Evolutionary conservation across 208 protist genomes (phyloP), one percentile per base, ranked within the genome.

Genomic region (Crithidia fasciculata): DNA sequence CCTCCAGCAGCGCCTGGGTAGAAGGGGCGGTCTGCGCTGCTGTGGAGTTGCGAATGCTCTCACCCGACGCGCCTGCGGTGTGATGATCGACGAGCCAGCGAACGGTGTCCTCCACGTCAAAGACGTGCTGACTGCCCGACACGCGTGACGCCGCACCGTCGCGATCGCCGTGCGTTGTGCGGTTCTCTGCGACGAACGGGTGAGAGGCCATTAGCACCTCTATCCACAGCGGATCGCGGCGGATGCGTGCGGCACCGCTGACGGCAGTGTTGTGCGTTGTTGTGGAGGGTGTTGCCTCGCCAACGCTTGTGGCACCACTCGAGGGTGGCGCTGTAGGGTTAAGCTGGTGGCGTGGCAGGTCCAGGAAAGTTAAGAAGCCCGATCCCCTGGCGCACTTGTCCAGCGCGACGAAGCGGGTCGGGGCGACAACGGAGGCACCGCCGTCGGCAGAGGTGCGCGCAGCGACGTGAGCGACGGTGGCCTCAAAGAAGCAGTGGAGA

Each of bases 401-500:
- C 16, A 98, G 81, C 44, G 95, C 95, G 5, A 96, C 44, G 74
- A 98, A 98, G 53, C 37, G 56, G 16, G 68, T 78, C 40, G 63
- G 47, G 3, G 56, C 53, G 28, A 28, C 28, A 7, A 65, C 15
- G 10, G 43, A 47, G 52, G 65, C 63, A 2, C 45, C n/a, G 9
- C 62, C 52, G 68, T 52, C 9, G n/a, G 7, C 37, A 37, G 36
- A 16, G 37, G 43, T 28, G 15, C 43, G 44, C 18, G 53, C 37
- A 4, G 50, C 43, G 18, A 44, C 39, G 72, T 92, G 86, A 2
- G 61, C 57, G 8, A 98, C 89, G 13, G 72, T 72, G 12, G 93
- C 93, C 28, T 89, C 74, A 69, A 98, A 98, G 69, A 85, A 72
- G 73, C 91, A 96, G 73, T 98, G 95, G 43, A 98, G 77, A 66